Evolutionary conservation across 345 rosid species (phyloP).

Genomic region (Punica granatum): DNA sequence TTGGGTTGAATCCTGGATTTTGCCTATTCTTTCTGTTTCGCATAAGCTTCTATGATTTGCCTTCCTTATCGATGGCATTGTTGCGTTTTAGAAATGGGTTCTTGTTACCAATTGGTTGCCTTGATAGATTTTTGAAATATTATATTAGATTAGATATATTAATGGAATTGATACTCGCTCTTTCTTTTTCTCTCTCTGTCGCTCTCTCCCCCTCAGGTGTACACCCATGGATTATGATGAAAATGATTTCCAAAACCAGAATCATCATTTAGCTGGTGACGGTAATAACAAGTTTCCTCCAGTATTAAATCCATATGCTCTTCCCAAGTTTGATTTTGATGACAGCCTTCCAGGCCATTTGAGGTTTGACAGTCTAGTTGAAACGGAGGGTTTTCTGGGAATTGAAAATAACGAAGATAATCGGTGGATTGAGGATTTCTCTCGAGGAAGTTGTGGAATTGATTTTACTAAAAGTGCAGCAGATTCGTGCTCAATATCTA

Average conservation of each 20-base stretch:
- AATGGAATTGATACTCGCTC: not conserved
- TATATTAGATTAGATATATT: not conserved
- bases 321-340: conserved; percentile 83
- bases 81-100: not conserved
- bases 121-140: not conserved
- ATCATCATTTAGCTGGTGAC: conserved; percentile 88
- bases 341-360: conserved; percentile 52
- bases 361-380: conserved; percentile 36
- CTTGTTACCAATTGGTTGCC: no score
- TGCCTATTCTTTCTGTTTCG: not conserved
- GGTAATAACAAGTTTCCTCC: conserved; percentile 37
- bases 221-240: conserved; percentile 99
- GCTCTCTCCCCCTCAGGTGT: conserved; percentile 35
- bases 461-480: conserved; percentile 75
- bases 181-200: not conserved
- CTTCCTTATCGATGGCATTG: not conserved
- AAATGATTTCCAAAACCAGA: conserved; percentile 90
- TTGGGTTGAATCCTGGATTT: not conserved
- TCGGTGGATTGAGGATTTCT: conserved; percentile 92
- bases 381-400: conserved; percentile 39
- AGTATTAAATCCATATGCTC: conserved; percentile 25
- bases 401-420: conserved; percentile 58
- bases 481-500: conserved; percentile 68
- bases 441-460: conserved; percentile 49
- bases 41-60: not conserved